A percentile compares a stretch with the other conserved stretches of the same genome.
Evolutionary conservation across 2,329 filamentous ascomycete genomes (phyloP).

Genomic region (Xenosphaeropsis pyriputrescens): DNA sequence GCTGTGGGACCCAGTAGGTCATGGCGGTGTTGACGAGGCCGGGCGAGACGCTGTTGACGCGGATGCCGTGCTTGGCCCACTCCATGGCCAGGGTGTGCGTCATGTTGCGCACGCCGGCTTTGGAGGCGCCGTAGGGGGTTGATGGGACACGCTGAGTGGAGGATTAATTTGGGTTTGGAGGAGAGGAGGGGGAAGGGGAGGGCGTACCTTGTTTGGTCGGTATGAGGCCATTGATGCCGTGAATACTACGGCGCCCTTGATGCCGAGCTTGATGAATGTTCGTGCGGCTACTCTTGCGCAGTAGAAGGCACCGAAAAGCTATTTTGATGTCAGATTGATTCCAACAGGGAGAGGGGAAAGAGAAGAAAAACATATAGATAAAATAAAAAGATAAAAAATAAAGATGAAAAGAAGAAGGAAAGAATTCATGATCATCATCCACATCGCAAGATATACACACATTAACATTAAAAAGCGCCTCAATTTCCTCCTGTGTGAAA

Average conservation of each 20-base stretch:
- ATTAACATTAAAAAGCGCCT: constrained; percentile 27
- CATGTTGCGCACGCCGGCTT: constrained; percentile 28
- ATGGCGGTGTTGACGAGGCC: constrained; percentile 19
- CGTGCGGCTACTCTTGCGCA: constrained; percentile 25
- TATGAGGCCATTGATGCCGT: constrained; percentile 31
- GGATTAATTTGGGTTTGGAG: no score
- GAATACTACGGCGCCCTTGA: constrained; percentile 29
- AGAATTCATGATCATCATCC: not conserved
- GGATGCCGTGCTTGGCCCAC: constrained; percentile 20
- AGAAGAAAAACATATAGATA: no score
- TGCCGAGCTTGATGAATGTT: constrained; percentile 27
- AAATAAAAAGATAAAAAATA: not conserved
- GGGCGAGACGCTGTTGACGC: constrained; percentile 22
- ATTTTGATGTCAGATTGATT: no score
- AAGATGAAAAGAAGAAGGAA: not conserved
- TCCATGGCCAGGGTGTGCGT: constrained; percentile 18
- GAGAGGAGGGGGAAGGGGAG: no score
- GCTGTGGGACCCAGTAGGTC: constrained; percentile 30
- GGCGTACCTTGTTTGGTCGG: constrained; percentile 23
- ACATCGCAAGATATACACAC: constrained; percentile 3
- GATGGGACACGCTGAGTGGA: constrained; percentile 12
- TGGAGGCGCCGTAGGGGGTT: constrained; percentile 27
- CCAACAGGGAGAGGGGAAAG: no score
- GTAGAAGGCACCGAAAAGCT: constrained; percentile 28
- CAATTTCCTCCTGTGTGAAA: constrained; percentile 30